Evolutionary conservation across 768 basidiomycete genomes (phyloP).

Genomic region (Rhizopogon sp.): DNA sequence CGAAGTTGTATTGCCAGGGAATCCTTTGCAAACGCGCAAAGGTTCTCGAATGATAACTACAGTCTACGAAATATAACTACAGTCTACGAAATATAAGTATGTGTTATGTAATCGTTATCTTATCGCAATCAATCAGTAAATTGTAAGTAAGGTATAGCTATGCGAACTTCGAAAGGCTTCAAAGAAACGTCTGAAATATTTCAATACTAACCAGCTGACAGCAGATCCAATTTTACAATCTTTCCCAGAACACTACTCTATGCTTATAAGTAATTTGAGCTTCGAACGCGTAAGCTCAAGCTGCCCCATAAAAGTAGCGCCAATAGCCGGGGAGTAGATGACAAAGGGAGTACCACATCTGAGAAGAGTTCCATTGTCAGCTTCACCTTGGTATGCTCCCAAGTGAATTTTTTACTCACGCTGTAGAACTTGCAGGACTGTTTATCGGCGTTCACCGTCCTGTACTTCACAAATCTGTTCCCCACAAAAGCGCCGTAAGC

Average conservation of each 20-base stretch:
- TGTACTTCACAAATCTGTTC: conserved; percentile 24
- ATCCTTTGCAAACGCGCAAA: no score
- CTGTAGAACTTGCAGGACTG: conserved; percentile 35
- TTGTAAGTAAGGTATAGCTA: no score
- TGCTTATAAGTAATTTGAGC: not conserved
- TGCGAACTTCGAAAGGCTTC: no score
- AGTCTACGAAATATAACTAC: no score
- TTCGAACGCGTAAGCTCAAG: not conserved
- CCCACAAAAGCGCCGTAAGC: conserved; percentile 30
- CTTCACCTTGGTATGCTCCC: not conserved
- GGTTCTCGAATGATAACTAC: no score
- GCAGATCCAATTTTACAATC: no score
- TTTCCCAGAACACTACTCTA: not conserved
- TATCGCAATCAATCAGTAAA: no score
- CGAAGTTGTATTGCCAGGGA: no score
- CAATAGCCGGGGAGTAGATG: conserved; percentile 32
- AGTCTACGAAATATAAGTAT: no score
- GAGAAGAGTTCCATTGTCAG: not conserved
- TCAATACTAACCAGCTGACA: no score
- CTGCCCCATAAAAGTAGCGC: conserved; percentile 24
- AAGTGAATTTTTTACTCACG: conserved; percentile 16
- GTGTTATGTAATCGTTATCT: no score
- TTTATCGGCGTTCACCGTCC: conserved; percentile 25
- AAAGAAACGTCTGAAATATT: no score
- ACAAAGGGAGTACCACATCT: conserved; percentile 32